Evolutionary conservation across 768 basidiomycete species (phyloP).

Genomic region (Hysterangium stoloniferum): DNA sequence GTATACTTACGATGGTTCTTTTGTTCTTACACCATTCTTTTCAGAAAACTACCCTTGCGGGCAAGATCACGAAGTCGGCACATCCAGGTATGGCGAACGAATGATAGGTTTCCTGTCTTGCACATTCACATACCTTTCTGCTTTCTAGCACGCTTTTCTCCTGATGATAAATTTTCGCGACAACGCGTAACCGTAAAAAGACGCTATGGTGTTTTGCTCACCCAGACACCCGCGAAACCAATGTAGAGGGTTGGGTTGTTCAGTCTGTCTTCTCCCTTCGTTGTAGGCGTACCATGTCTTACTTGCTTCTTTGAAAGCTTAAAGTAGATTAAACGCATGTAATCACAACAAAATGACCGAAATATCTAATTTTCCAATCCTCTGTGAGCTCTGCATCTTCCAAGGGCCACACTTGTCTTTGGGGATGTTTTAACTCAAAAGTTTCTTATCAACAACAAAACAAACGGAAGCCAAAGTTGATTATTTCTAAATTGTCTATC

Average conservation of each 20-base stretch:
- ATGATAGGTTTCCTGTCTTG: too few species aligned
- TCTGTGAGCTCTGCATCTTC: too few species aligned
- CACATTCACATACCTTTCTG: too few species aligned
- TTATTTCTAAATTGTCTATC: background rate
- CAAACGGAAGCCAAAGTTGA: constrained; percentile 1
- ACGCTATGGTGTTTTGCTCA: constrained; percentile 80
- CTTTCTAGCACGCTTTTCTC: constrained; percentile 84
- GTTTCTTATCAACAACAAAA: too few species aligned
- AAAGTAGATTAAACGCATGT: background rate
- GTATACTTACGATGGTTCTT: background rate
- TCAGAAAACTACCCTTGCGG: constrained; percentile 79
- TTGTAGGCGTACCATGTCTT: too few species aligned
- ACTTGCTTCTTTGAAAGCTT: too few species aligned
- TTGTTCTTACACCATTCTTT: constrained; percentile 6
- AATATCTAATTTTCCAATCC: too few species aligned
- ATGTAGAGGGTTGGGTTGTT: constrained; percentile 39
- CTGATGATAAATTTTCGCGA: constrained; percentile 98
- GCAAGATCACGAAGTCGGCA: constrained; percentile 88
- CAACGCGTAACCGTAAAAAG: constrained; percentile 97
- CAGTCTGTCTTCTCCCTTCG: too few species aligned
- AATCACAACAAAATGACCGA: background rate
- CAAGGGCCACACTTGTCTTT: too few species aligned
- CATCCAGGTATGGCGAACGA: constrained; percentile 70
- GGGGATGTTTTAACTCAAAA: too few species aligned
- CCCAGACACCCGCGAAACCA: constrained; percentile 84